Percentiles rank a stretch among this genome's conserved stretches.
Conservation (phyloP, 2,329 filamentous ascomycete genomes). For the Stagonosporopsis chrysanthemi region DNA sequence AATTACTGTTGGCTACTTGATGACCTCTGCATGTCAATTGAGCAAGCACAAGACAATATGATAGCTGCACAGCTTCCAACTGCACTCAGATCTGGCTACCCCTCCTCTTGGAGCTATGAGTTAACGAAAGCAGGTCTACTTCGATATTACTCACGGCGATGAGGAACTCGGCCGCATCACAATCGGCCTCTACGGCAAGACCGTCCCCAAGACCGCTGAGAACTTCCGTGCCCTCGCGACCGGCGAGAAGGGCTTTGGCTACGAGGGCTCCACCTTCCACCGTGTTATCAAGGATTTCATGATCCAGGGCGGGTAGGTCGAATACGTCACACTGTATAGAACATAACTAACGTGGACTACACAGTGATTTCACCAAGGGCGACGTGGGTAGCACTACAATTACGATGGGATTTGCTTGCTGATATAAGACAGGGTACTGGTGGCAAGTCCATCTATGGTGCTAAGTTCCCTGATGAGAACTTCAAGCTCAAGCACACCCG, state of each 20-base stretch:
- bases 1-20: background rate
- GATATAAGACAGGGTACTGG: slow-evolving; percentile 65
- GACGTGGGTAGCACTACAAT: slow-evolving; percentile 53
- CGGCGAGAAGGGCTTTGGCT: slow-evolving; percentile 86
- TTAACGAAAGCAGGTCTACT: slow-evolving; percentile 67
- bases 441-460: slow-evolving; percentile 87
- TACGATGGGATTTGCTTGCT: background rate
- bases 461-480: slow-evolving; percentile 88
- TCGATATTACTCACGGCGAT: slow-evolving; percentile 81
- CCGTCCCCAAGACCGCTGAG: slow-evolving; percentile 77
- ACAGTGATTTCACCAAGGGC: slow-evolving; percentile 78
- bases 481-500: slow-evolving; percentile 93
- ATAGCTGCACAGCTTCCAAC: slow-evolving; percentile 1
- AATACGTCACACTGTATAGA: no score
- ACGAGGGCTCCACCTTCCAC: slow-evolving; percentile 83
- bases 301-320: slow-evolving; percentile 73
- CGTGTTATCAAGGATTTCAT: slow-evolving; percentile 91
- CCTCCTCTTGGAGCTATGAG: background rate
- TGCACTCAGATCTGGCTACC: background rate
- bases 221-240: slow-evolving; percentile 79
- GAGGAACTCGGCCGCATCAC: slow-evolving; percentile 76
- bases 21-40: slow-evolving; percentile 14
- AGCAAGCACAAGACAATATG: background rate
- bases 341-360: no score
- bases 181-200: slow-evolving; percentile 87